Evolutionary conservation across 148 eudicot species (phyloP).

Genomic region (Chenopodium berlandieri): DNA sequence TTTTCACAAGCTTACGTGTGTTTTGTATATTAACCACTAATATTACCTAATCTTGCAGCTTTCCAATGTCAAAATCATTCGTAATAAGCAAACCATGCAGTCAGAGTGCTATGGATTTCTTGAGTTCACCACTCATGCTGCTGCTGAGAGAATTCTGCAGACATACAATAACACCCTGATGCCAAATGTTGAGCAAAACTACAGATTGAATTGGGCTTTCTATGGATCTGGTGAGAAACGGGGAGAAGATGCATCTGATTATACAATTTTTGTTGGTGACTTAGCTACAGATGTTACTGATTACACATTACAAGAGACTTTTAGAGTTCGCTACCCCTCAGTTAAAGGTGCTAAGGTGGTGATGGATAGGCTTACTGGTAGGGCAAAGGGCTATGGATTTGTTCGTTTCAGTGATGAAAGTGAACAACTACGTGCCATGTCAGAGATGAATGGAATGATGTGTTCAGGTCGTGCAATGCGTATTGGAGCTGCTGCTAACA

Average conservation of each 20-base stretch:
- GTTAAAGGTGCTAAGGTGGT: conserved; percentile 95
- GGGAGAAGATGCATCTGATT: conserved; percentile 62
- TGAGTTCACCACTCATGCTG: conserved; percentile 68
- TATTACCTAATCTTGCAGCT: conserved; percentile 41
- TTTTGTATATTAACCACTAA: background rate
- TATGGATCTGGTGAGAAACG: conserved; percentile 84
- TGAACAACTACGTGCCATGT: conserved; percentile 82
- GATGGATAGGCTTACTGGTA: conserved; percentile 71
- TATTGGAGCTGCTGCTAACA: conserved; percentile 85
- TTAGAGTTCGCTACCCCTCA: conserved; percentile 66
- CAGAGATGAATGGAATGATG: conserved; percentile 86
- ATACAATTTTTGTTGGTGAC: conserved; percentile 90
- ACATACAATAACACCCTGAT: conserved; percentile 64
- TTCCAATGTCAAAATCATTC: conserved; percentile 64
- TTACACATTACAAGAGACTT: conserved; percentile 76
- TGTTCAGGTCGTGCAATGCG: conserved; percentile 91
- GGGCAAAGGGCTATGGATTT: conserved; percentile 94
- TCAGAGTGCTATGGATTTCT: conserved; percentile 91
- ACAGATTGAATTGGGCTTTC: conserved; percentile 88
- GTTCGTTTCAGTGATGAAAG: conserved; percentile 83
- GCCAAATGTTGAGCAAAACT: conserved; percentile 80
- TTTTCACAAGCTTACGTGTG: background rate
- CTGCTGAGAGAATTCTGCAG: conserved; percentile 75
- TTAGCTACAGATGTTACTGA: conserved; percentile 89
- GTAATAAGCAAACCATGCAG: conserved; percentile 73